Base-by-base conservation (phyloP, 2,329 filamentous ascomycete genomes). In the Myrmaecium sp. region DNA sequence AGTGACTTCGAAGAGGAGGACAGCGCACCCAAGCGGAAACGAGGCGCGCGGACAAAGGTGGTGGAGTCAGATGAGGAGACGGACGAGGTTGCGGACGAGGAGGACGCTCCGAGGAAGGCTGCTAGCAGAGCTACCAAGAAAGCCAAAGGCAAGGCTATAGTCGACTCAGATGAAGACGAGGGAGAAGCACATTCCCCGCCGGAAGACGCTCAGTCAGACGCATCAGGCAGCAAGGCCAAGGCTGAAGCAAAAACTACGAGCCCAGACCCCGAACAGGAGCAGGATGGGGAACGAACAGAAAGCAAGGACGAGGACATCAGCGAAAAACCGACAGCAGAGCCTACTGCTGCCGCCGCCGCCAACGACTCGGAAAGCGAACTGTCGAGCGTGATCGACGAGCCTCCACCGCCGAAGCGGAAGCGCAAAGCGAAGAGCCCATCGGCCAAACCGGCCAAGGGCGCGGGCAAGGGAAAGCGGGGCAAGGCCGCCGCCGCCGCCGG, bases 301-400 rank as follows among this genome's bases (percentile, higher is more conserved):
- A 21, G 27, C 12, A 41, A 42, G 7, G 37, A 25, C 8, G 36
- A 46, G 15, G 25, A 33, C n/a, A n/a, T n/a, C n/a, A n/a, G n/a
- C n/a, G n/a, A 18, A 14, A 28, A 34, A 9, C 14, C 23, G n/a
- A 19, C 20, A 21, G 54, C n/a, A n/a, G n/a, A n/a, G n/a, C n/a
- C n/a, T n/a, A n/a, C n/a, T n/a, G n/a, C n/a, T n/a, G n/a, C n/a
- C n/a, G n/a, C n/a, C n/a, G n/a, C n/a, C n/a, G n/a, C n/a, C n/a
- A n/a, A n/a, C n/a, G n/a, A 43, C 6, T 68, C 65, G 0, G 66
- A 74, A 24, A 73, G 64, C 42, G 74, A 79, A 28, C 57, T 82
- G 49, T 86, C 79, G 0, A 64, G 69, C 4, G 62, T 93, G n/a
- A 57, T 89, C 21, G 84, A 93, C 43, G 79, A 86, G 3, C 68